A percentile compares a stretch with the other conserved stretches of the same genome.
Conservation (phyloP, 192 early-diverging fungal species). For the Coemansia sp. region DNA sequence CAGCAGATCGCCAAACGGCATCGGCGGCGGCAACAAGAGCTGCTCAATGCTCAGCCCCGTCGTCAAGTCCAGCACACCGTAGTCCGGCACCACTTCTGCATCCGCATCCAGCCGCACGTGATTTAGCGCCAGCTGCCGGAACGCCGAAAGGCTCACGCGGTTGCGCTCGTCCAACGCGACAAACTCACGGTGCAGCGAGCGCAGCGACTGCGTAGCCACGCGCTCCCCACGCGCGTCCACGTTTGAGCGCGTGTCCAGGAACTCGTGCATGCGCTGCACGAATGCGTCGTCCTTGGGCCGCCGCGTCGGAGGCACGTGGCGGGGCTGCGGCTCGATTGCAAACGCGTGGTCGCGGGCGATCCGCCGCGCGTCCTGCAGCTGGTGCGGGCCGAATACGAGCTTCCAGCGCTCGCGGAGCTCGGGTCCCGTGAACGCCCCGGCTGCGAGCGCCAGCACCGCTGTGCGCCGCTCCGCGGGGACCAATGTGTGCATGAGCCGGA, state of each 20-base stretch:
- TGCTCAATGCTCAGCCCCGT: not conserved
- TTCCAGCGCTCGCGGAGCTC: conserved; percentile 22
- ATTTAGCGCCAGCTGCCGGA: conserved; percentile 17
- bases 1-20: conserved; percentile 5
- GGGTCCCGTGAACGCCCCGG: conserved; percentile 7
- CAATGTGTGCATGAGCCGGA: conserved; percentile 14
- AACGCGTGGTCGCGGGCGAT: conserved; percentile 12
- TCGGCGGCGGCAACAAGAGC: conserved; percentile 4
- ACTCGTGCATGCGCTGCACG: not conserved
- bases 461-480: conserved; percentile 8
- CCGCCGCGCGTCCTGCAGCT: conserved; percentile 15
- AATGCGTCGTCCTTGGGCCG: conserved; percentile 16
- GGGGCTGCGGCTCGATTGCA: not conserved
- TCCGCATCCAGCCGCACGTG: conserved; percentile 6
- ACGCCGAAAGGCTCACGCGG: conserved; percentile 22
- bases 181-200: conserved; percentile 23
- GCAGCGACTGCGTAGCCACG: conserved; percentile 10
- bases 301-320: conserved; percentile 8
- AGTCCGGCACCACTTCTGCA: not conserved
- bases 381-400: conserved; percentile 22
- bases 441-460: conserved; percentile 21
- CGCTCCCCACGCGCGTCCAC: not conserved
- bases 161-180: conserved; percentile 1
- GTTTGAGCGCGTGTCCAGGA: conserved; percentile 6
- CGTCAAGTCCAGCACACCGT: not conserved